A percentile compares a stretch with the other conserved stretches of the same genome.
phyloP scores from a whole-genome alignment of 1,284 basidiomycete species.

The Takashimella tepidaria region DNA sequence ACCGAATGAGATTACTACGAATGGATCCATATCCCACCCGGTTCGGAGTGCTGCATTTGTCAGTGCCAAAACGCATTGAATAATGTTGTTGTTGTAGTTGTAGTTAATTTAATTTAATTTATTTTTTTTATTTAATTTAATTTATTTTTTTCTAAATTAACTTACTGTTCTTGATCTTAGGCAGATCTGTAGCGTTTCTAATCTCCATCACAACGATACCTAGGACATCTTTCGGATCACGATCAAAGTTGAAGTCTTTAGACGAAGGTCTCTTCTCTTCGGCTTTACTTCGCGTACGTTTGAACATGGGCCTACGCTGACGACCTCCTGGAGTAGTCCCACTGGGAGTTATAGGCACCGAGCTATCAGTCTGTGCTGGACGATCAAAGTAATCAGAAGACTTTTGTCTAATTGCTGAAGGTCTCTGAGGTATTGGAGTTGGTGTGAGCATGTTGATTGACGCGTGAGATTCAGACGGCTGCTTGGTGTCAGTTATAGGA shows the following conservation, averaged over 20 bases:
- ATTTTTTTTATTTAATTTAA: no score
- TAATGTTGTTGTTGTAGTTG: no score
- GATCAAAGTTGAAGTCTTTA: constrained; percentile 61
- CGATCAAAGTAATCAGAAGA: constrained; percentile 20
- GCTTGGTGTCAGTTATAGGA: neutral
- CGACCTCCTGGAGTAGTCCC: constrained; percentile 20
- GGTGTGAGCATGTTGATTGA: constrained; percentile 18
- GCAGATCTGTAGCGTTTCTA: constrained; percentile 70
- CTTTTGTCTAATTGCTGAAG: constrained; percentile 11
- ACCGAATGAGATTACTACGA: constrained; percentile 90
- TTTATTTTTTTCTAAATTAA: no score
- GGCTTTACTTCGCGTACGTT: constrained; percentile 12
- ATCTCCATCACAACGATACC: constrained; percentile 87
- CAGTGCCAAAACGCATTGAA: neutral
- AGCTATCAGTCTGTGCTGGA: neutral
- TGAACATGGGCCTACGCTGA: constrained; percentile 21
- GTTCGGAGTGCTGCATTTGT: constrained; percentile 33
- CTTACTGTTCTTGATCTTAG: constrained; percentile 78
- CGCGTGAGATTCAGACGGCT: neutral
- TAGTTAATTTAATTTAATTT: no score
- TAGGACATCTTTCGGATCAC: constrained; percentile 66
- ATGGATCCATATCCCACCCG: constrained; percentile 84
- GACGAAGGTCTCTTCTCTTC: constrained; percentile 10
- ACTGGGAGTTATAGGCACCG: constrained; percentile 18
- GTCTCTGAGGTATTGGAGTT: neutral